Percentiles rank a stretch among this genome's conserved stretches.
phyloP scores from a whole-genome alignment of 179 eudicot genomes.

The Monotropa hypopitys region DNA sequence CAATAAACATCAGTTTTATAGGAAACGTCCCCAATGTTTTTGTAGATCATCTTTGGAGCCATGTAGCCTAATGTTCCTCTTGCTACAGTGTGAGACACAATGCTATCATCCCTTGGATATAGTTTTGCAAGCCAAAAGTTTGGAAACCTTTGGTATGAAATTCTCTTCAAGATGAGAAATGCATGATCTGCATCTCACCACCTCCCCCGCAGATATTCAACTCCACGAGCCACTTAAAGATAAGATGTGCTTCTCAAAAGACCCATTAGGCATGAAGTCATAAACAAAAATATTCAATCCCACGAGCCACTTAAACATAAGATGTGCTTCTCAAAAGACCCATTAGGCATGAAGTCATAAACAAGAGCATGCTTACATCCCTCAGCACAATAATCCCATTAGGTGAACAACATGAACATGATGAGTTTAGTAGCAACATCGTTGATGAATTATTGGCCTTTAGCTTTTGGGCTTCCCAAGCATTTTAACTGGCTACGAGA shows the following conservation, averaged over 20 bases:
- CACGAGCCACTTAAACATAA: too few relatives aligned
- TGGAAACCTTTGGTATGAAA: not conserved
- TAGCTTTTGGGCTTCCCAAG: too few relatives aligned
- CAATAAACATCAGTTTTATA: not conserved
- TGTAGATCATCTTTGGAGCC: conserved; percentile 16
- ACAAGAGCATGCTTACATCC: not conserved
- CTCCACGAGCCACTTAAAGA: not conserved
- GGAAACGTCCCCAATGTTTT: not conserved
- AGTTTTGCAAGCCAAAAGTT: not conserved
- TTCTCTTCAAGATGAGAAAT: too few relatives aligned
- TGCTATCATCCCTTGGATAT: not conserved
- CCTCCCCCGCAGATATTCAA: not conserved
- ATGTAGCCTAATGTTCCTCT: conserved; percentile 33
- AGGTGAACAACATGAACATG: not conserved
- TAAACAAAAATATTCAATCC: too few relatives aligned
- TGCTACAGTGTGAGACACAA: not conserved
- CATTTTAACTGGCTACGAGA: not conserved
- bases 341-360: not conserved
- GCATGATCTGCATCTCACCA: not conserved
- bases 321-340: not conserved
- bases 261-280: not conserved
- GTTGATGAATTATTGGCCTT: not conserved
- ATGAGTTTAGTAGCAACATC: not conserved
- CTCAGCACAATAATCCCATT: not conserved
- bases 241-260: not conserved